Base-by-base conservation (phyloP, 2,329 filamentous ascomycete species). In the Simplicillium sp. region DNA sequence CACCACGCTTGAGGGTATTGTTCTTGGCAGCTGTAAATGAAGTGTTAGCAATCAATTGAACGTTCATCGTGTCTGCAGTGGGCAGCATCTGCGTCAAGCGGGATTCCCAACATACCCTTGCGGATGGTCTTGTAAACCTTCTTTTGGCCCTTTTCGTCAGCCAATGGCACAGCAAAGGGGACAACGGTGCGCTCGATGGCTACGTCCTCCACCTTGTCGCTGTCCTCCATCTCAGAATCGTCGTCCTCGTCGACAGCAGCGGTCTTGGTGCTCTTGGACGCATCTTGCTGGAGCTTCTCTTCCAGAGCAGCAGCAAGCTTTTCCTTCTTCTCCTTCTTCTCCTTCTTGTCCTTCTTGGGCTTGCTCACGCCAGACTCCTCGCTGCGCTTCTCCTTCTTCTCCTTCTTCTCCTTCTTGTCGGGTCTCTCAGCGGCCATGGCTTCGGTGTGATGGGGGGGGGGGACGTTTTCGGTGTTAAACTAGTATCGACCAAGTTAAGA, bases 1-100 rank as follows among this genome's bases (percentile, higher is more conserved):
- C 92, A 59, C 92, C 92, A 59, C 92, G 89, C 72, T 95, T 94
- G 59, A 98, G 84, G 44, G 87, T 85, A 70, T 94, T 94, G 68
- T 87, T 80, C 69, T 94, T 95, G 55, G 92, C 89, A 53, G 90
- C 92, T 97, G 64, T 44, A 18, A 11, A 36, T 25, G 14, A 3
- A n/a, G 12, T 32, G 29, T 44, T 14, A 44, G 42, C n/a, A 34
- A 29, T 14, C 14, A 13, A 14, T 28, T 20, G n/a, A n/a, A n/a
- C 15, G 12, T 7, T 33, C 31, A 7, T 33, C 12, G 5, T 33
- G 31, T n/a, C 15, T n/a, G n/a, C n/a, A n/a, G n/a, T n/a, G n/a
- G n/a, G n/a, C n/a, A n/a, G n/a, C n/a, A n/a, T n/a, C n/a, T n/a
- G n/a, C n/a, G n/a, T n/a, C n/a, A n/a, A n/a, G n/a, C n/a, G n/a